A percentile compares a stretch with the other conserved stretches of the same genome.
Evolutionary conservation across 148 eudicot species (phyloP).

Genomic region (Camellia japonica): DNA sequence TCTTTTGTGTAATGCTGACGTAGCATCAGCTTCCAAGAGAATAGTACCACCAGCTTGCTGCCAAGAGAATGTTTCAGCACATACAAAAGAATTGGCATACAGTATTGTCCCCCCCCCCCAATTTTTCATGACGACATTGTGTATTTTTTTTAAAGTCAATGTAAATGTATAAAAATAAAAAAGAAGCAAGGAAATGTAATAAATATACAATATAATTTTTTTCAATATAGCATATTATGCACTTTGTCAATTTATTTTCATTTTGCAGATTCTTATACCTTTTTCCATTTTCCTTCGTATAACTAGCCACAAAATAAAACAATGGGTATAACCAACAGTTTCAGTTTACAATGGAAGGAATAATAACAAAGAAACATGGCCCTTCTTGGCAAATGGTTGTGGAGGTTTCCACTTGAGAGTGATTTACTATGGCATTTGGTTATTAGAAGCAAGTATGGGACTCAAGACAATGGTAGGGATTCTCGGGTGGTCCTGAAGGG

Average conservation of each 20-base stretch:
- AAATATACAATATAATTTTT: no score
- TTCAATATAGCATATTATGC: not conserved
- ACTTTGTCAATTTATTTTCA: not conserved
- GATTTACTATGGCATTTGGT: no score
- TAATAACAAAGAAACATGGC: not conserved
- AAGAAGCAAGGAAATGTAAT: no score
- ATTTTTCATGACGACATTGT: no score
- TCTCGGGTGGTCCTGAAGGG: no score
- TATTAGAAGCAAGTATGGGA: no score
- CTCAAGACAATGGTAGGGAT: no score
- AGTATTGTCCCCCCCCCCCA: no score
- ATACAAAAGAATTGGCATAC: constrained; percentile 5
- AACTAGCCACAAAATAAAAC: not conserved
- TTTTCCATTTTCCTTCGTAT: not conserved
- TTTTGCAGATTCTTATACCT: not conserved
- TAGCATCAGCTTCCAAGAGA: constrained; percentile 94
- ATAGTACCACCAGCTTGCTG: constrained; percentile 84
- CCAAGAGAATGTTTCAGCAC: constrained; percentile 14
- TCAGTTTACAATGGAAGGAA: not conserved
- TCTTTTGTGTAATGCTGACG: constrained; percentile 63
- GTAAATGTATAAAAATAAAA: no score
- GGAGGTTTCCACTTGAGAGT: no score
- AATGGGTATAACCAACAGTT: not conserved
- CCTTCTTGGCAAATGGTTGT: no score
- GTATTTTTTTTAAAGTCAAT: no score